Conservation (phyloP, 2,329 filamentous ascomycete genomes). For the Ceratocystis albifundus region DNA sequence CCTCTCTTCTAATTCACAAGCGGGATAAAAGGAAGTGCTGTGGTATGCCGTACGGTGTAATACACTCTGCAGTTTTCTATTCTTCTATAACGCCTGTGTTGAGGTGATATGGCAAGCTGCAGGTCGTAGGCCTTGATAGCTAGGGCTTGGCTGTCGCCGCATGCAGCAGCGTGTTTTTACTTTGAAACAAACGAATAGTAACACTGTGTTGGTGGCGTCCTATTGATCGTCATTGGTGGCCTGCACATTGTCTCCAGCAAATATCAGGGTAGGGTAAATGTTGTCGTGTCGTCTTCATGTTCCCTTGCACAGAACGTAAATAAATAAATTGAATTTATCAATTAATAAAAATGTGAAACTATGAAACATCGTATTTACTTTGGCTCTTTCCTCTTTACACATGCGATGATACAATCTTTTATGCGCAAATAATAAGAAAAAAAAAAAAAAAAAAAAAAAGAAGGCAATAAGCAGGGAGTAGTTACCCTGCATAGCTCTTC, state of each 20-base stretch:
- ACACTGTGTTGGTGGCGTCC: conserved; percentile 1
- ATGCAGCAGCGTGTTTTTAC: background rate
- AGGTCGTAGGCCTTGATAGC: background rate
- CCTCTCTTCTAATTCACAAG: background rate
- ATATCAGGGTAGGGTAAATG: background rate
- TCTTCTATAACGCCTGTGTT: background rate
- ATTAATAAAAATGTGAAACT: background rate
- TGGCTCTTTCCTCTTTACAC: background rate
- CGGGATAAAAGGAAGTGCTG: background rate
- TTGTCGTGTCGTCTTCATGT: background rate
- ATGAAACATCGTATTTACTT: conserved; percentile 1
- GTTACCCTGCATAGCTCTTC: background rate
- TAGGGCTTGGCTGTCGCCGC: background rate
- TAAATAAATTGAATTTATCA: background rate
- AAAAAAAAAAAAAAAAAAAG: background rate
- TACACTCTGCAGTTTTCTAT: background rate
- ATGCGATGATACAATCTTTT: background rate
- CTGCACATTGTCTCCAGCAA: background rate
- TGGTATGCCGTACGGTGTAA: background rate
- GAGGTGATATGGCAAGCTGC: background rate
- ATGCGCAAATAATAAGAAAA: background rate
- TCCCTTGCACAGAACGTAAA: background rate
- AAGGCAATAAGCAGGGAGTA: background rate
- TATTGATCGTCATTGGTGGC: background rate
- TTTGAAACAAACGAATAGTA: background rate